Percentiles rank a stretch among this genome's conserved stretches.
Conservation (phyloP, 2,329 filamentous ascomycete genomes). For the Phyllosticta citrichinensis region DNA sequence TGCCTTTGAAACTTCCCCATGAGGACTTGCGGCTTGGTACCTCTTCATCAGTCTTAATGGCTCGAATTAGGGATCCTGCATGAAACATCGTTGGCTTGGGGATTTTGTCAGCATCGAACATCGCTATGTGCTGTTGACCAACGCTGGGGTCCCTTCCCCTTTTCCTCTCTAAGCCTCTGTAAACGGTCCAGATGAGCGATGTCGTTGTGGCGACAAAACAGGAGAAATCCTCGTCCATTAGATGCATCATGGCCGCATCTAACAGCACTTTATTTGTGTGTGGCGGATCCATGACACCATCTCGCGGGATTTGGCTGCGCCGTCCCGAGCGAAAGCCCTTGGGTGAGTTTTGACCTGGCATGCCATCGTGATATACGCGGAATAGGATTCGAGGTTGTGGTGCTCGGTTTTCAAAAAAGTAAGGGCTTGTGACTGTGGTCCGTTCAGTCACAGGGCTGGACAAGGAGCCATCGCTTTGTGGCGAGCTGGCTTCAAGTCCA, state of each 20-base stretch:
- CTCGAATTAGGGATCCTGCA: not conserved
- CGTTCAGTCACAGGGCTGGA: not conserved
- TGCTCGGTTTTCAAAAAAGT: not conserved
- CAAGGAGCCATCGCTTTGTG: too few species aligned
- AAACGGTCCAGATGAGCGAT: not conserved
- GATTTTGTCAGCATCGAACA: not conserved
- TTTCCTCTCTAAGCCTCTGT: not conserved
- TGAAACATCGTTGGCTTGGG: not conserved
- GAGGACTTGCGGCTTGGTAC: not conserved
- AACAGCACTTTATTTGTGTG: not conserved
- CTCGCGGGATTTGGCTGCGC: not conserved
- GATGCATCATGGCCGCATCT: not conserved
- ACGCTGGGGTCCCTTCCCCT: not conserved
- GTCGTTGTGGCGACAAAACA: not conserved
- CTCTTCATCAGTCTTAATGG: not conserved
- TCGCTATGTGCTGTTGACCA: not conserved
- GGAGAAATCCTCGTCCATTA: not conserved
- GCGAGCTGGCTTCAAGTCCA: too few species aligned
- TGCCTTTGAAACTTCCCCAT: not conserved
- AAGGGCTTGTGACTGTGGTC: not conserved
- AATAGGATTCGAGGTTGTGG: not conserved
- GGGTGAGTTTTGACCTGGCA: not conserved
- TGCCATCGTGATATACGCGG: not conserved
- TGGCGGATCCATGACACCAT: not conserved
- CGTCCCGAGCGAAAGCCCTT: not conserved